Evolutionary conservation across 768 basidiomycete species (phyloP), one percentile per base, ranked within the genome.

Genomic region (Russula sp.): DNA sequence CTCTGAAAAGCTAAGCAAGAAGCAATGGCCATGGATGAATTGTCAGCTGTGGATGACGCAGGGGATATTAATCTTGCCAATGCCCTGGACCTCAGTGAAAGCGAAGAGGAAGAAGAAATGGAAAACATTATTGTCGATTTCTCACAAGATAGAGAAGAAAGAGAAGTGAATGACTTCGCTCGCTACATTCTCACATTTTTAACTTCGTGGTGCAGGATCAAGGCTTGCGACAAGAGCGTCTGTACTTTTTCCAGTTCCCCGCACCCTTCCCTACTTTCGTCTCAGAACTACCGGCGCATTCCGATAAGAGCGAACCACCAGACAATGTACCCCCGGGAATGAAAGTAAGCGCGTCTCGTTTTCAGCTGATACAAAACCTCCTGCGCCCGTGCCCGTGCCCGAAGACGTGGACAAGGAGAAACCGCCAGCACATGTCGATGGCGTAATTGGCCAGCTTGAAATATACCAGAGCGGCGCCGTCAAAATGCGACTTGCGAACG

Each of bases 181-280:
- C 26, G 34, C 38, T n/a, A 5, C 30, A 18, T 10, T 30, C 49
- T 18, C 34, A 58, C 13, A 44, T n/a, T 59, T 61, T 59, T 61
- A 46, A 11, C 42, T 11, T 48, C n/a, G 7, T 57, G 34, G 14
- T 13, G 24, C 69, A 87, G 85, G 83, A 84, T 61, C 70, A 78
- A 30, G 72, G 77, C 56, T 68, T 81, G 42, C 80, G 79, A 58
- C 86, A 85, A 73, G 87, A 91, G 59, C 80, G 82, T 22, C 76
- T 96, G 4, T 96, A 90, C 71, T 87, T 94, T 69, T 94, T 96
- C 77, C 93, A 95, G 72, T 96, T 96, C 70, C 94, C 94, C 0
- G 73, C 79, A 10, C 90, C 92, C 0, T 94, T 97, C 75, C 93
- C 94, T 0, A 80, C 78, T 5, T 94, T 94, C 75, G 63, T 77